These are phyloP conservation scores for Podila clonocystis DNA, from an alignment of 192 early-diverging fungal genomes.

Conservation along the genomic window DNA sequence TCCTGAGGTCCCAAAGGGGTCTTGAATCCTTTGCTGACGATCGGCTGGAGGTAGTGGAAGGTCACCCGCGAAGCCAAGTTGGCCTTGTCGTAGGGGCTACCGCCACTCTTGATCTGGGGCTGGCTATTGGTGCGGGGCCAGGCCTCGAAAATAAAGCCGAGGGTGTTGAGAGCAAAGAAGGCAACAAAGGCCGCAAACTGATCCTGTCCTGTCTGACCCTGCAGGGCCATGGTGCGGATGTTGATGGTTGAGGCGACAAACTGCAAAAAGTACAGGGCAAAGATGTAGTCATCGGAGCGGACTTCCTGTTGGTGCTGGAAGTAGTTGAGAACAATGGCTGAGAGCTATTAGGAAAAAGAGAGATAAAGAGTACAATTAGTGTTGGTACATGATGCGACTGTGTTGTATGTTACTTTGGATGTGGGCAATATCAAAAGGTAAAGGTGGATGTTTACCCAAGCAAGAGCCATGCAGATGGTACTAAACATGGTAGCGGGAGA, in stretches of 20 bases:
- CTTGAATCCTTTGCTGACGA: constrained; percentile 37
- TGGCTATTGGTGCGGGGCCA: constrained; percentile 35
- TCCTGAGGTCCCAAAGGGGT: constrained; percentile 35
- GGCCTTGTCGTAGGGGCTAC: constrained; percentile 42
- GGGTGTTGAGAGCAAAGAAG: constrained; percentile 34
- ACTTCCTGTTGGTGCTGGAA: constrained; percentile 41
- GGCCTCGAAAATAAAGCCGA: constrained; percentile 35
- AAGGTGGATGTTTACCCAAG: constrained; percentile 24
- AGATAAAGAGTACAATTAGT: not conserved
- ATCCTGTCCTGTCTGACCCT: constrained; percentile 17
- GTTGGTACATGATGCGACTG: too few species aligned
- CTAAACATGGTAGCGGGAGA: constrained; percentile 42
- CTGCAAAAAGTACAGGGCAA: constrained; percentile 20
- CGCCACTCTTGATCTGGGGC: constrained; percentile 8
- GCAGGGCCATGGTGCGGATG: constrained; percentile 41
- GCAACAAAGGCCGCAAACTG: constrained; percentile 45
- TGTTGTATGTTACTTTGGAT: not conserved
- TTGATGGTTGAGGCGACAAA: constrained; percentile 37
- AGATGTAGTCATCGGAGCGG: constrained; percentile 39
- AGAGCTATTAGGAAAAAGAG: constrained; percentile 8
- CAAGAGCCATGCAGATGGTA: constrained; percentile 26
- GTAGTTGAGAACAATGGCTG: constrained; percentile 18
- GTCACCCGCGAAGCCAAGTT: constrained; percentile 41
- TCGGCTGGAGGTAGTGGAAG: constrained; percentile 51
- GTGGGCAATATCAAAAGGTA: not conserved